Evolutionary conservation across 2,329 filamentous ascomycete genomes (phyloP), one percentile per base, ranked within the genome.

Genomic region (Intubia oerlemansii): DNA sequence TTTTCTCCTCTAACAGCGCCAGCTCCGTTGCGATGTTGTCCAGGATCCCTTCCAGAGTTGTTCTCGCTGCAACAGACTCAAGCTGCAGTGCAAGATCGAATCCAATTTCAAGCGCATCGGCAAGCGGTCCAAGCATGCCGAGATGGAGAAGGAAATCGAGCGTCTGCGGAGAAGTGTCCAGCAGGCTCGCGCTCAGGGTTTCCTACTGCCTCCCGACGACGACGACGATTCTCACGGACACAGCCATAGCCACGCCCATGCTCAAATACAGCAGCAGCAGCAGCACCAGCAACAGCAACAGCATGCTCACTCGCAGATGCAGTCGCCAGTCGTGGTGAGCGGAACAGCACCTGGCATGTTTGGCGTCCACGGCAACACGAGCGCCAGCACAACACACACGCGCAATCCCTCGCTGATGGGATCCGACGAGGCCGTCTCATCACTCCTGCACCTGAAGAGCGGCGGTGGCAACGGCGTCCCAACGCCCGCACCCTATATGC

Each of bases 121-220:
- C 37, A 88, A 88, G 56, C 66, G 78, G 24, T 77, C 69, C 38
- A 77, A 79, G 47, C 77, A 85, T 49, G 77, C 77, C 42, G 78
- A 84, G 51, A 84, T 84, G 76, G 77, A 81, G 46, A 76, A 71
- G 51, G 75, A 84, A 49, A 78, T 84, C 42, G 74, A 79, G 33
- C 66, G 58, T 36, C 51, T 75, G 38, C 64, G 70, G 29, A 62
- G 67, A 25, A 66, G 59, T 41, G 57, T 77, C 35, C 53, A 64
- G 32, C 57, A 60, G 37, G 70, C 72, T 34, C 59, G 66, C 41
- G 42, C 57, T 13, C 63, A 71, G 40, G 67, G 69, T 33, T 72
- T 57, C 38, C 42, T 56, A 10, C 39, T 62, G 13, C 27, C 25
- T 16, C 35, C 34, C 10, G 62, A 63, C 9, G 56, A 67, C 24